phyloP scores from a whole-genome alignment of 495 filamentous ascomycete genomes.

The Aspergillus nidulans region DNA sequence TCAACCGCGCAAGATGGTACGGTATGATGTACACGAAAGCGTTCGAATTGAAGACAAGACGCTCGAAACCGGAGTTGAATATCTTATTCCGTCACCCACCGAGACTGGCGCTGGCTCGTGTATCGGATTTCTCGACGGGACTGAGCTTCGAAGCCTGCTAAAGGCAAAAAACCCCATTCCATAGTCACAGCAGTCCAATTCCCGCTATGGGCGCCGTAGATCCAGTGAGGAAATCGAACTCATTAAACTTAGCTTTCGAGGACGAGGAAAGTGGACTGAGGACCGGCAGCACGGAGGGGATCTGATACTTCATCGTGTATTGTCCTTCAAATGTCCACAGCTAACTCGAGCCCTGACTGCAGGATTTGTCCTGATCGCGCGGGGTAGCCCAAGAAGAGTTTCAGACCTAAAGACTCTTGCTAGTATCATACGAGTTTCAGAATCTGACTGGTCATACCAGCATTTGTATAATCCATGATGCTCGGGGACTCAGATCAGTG shows the following conservation, averaged over 20 bases:
- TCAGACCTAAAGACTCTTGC: too few species aligned
- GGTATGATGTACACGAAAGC: constrained; percentile 12
- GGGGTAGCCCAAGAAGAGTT: too few species aligned
- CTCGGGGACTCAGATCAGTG: too few species aligned
- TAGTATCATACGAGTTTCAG: too few species aligned
- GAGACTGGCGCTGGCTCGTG: not conserved
- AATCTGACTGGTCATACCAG: too few species aligned
- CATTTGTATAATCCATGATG: too few species aligned
- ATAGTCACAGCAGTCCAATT: not conserved
- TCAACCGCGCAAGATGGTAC: constrained; percentile 13
- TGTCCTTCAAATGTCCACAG: too few species aligned
- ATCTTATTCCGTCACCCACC: not conserved
- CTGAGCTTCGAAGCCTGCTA: constrained; percentile 7
- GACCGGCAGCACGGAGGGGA: constrained; percentile 5
- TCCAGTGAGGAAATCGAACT: constrained; percentile 5
- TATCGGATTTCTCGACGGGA: constrained; percentile 1
- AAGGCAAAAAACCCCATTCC: not conserved
- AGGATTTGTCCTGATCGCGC: too few species aligned
- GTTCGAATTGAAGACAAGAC: constrained; percentile 1
- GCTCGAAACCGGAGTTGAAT: constrained; percentile 4
- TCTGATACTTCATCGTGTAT: constrained; percentile 10
- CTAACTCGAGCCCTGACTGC: too few species aligned
- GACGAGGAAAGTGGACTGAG: constrained; percentile 5
- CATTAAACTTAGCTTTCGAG: constrained; percentile 6
- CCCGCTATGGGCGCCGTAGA: too few species aligned